Evolutionary conservation across 2,329 filamentous ascomycete species (phyloP).

Genomic region (Fusarium pseudocircinatum): DNA sequence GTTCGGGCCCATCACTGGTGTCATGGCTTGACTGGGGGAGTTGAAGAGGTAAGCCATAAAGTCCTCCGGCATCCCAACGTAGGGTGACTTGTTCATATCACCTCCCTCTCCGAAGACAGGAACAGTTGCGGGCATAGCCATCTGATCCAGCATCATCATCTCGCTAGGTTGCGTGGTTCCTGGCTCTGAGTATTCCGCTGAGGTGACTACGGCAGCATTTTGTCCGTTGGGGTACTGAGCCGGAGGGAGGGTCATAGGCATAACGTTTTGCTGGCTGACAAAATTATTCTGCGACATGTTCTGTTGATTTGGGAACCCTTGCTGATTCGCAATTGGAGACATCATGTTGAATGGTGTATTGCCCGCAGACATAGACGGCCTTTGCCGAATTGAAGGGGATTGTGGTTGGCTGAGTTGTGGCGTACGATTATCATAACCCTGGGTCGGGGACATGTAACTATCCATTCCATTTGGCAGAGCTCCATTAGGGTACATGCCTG

Average conservation of each 20-base stretch:
- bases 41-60: conserved; percentile 89
- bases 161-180: conserved; percentile 59
- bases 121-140: conserved; percentile 73
- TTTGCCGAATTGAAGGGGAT: conserved; percentile 55
- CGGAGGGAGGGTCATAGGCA: conserved; percentile 70
- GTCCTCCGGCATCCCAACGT: conserved; percentile 83
- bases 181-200: conserved; percentile 58
- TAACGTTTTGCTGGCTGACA: conserved; percentile 69
- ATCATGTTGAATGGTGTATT: conserved; percentile 62
- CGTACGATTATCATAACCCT: conserved; percentile 46
- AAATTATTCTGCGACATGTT: conserved; percentile 61
- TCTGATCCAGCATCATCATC: conserved; percentile 70
- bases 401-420: conserved; percentile 39
- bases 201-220: conserved; percentile 45
- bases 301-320: conserved; percentile 59
- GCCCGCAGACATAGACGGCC: conserved; percentile 58
- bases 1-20: conserved; percentile 58
- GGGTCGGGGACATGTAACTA: conserved; percentile 53
- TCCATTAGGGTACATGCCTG: conserved; percentile 43
- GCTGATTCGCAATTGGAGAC: conserved; percentile 62
- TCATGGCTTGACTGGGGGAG: conserved; percentile 45
- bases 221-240: conserved; percentile 60
- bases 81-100: conserved; percentile 83
- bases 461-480: conserved; percentile 50
- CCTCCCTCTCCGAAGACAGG: conserved; percentile 88